These are phyloP conservation scores for Ogataea pilisensis DNA, from an alignment of 805 yeast genomes.

Conservation along the genomic window DNA sequence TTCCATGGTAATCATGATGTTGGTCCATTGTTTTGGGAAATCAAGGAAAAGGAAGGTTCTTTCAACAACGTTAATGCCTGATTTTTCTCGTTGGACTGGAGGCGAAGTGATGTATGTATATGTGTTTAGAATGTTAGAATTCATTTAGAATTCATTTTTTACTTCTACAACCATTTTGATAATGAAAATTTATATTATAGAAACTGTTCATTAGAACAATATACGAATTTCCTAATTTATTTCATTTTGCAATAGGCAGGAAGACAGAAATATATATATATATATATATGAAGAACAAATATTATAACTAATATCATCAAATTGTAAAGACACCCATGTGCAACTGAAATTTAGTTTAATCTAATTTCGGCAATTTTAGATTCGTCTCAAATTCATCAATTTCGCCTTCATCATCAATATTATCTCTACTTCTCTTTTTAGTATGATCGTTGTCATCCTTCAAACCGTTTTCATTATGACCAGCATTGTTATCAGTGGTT, in stretches of 20 bases:
- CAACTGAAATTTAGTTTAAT: constrained; percentile 1
- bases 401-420: constrained; percentile 1
- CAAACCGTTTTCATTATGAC: background rate
- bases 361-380: constrained; percentile 6
- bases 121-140: background rate
- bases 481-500: constrained; percentile 4
- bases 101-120: background rate
- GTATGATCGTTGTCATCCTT: constrained; percentile 1
- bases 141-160: background rate
- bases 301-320: too few species aligned
- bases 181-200: too few species aligned
- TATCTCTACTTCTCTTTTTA: constrained; percentile 7
- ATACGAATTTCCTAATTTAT: too few species aligned
- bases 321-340: too few species aligned
- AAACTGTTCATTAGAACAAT: too few species aligned
- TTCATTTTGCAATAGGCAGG: too few species aligned
- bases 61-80: constrained; percentile 73
- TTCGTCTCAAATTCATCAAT: constrained; percentile 7
- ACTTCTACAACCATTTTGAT: background rate
- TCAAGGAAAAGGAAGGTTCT: constrained; percentile 82
- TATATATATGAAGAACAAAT: too few species aligned
- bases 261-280: too few species aligned
- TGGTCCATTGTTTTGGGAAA: constrained; percentile 86
- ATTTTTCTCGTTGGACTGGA: constrained; percentile 1
- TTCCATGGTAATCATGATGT: constrained; percentile 95